Conservation (phyloP, 495 filamentous ascomycete genomes). For the Geoglossum glabrum region DNA sequence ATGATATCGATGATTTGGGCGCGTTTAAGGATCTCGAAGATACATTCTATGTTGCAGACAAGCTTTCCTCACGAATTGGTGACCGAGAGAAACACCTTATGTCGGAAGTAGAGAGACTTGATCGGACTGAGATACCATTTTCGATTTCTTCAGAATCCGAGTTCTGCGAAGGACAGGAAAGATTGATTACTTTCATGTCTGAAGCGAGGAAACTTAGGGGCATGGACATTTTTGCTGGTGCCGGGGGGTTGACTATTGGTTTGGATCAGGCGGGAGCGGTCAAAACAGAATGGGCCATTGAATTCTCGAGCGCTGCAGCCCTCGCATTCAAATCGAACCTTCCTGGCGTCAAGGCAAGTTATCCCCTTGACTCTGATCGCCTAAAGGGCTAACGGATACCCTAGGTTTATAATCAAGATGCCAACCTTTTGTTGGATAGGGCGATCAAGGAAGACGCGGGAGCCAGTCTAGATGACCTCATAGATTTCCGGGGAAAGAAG, state of each 20-base stretch:
- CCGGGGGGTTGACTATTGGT: slow-evolving; percentile 4
- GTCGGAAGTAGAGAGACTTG: not conserved
- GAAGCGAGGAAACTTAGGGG: slow-evolving; percentile 3
- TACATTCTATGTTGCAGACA: not conserved
- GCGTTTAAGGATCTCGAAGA: slow-evolving; percentile 4
- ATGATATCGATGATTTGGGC: slow-evolving; percentile 1
- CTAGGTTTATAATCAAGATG: slow-evolving; percentile 5
- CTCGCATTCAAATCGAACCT: slow-evolving; percentile 2
- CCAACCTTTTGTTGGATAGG: slow-evolving; percentile 3
- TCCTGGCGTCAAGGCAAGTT: slow-evolving; percentile 2
- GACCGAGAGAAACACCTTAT: not conserved
- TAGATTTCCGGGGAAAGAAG: slow-evolving; percentile 1
- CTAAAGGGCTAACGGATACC: not conserved
- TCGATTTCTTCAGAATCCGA: not conserved
- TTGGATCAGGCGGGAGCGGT: slow-evolving; percentile 5
- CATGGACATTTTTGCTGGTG: slow-evolving; percentile 7
- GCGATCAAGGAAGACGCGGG: slow-evolving; percentile 1
- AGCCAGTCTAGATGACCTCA: not conserved
- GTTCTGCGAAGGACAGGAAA: not conserved
- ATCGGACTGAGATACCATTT: not conserved
- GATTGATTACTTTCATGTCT: not conserved
- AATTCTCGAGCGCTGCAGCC: slow-evolving; percentile 3
- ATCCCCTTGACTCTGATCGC: not conserved
- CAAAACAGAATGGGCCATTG: slow-evolving; percentile 5
- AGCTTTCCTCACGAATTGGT: not conserved